Conservation (phyloP, 2,329 filamentous ascomycete species). For the Aureobasidium sp. region DNA sequence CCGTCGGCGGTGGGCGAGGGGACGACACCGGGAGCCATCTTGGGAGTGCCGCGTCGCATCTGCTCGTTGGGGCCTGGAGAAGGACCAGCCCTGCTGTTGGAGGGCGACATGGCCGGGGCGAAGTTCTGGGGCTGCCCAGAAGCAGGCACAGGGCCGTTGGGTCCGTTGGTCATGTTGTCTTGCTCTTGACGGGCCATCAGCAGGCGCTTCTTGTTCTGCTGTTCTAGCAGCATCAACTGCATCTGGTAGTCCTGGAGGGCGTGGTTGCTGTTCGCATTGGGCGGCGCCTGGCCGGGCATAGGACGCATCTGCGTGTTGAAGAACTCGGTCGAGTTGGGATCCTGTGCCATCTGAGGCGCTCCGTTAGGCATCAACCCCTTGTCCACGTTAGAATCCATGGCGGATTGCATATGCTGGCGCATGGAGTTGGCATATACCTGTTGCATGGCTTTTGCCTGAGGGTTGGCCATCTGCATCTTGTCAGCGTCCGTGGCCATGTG, state of each 20-base stretch:
- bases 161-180: slow-evolving; percentile 52
- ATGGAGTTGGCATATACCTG: slow-evolving; percentile 66
- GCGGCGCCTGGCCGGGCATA: slow-evolving; percentile 20
- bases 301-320: slow-evolving; percentile 45
- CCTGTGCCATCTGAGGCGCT: slow-evolving; percentile 62
- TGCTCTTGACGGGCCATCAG: slow-evolving; percentile 78
- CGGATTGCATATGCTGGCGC: slow-evolving; percentile 72
- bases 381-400: slow-evolving; percentile 63
- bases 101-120: slow-evolving; percentile 54
- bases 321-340: slow-evolving; percentile 50
- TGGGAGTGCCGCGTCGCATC: slow-evolving; percentile 70
- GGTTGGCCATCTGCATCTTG: slow-evolving; percentile 12
- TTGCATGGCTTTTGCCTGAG: slow-evolving; percentile 11
- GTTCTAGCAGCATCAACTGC: slow-evolving; percentile 79
- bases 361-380: slow-evolving; percentile 53
- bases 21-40: slow-evolving; percentile 60
- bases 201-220: slow-evolving; percentile 78
- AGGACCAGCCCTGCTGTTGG: slow-evolving; percentile 60
- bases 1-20: slow-evolving; percentile 66
- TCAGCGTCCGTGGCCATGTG: background rate
- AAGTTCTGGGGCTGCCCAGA: slow-evolving; percentile 41
- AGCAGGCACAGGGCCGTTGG: slow-evolving; percentile 37
- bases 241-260: slow-evolving; percentile 82
- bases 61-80: slow-evolving; percentile 71
- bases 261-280: slow-evolving; percentile 58